Evolutionary conservation across 768 basidiomycete species (phyloP).

Genomic region (Calocybe gangraenosa): DNA sequence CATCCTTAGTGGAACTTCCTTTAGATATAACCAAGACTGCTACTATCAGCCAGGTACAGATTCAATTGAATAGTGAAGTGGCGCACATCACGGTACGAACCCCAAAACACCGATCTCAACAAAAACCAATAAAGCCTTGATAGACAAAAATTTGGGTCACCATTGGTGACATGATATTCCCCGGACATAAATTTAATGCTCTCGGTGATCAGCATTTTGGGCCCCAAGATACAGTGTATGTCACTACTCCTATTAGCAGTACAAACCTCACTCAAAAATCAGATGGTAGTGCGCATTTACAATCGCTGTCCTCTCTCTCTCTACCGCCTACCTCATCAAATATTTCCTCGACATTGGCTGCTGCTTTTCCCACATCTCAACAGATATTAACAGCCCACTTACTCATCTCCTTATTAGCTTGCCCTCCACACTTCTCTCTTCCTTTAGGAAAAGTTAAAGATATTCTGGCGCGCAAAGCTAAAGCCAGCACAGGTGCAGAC

Average conservation of each 20-base stretch:
- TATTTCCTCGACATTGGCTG: slow-evolving; percentile 39
- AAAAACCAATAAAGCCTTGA: background rate
- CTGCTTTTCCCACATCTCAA: slow-evolving; percentile 49
- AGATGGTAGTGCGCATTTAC: slow-evolving; percentile 48
- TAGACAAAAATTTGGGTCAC: slow-evolving; percentile 70
- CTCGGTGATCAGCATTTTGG: slow-evolving; percentile 37
- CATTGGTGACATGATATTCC: slow-evolving; percentile 60
- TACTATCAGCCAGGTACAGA: slow-evolving; percentile 22
- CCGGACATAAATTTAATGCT: slow-evolving; percentile 40
- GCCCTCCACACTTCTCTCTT: slow-evolving; percentile 51
- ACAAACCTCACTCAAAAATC: background rate
- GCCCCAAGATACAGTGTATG: slow-evolving; percentile 63
- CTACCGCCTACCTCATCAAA: slow-evolving; percentile 55
- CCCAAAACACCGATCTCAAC: background rate
- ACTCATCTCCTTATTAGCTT: slow-evolving; percentile 52
- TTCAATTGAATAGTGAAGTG: slow-evolving; percentile 57
- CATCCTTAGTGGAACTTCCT: no score
- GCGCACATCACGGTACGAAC: slow-evolving; percentile 59
- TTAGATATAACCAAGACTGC: background rate
- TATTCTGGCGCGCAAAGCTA: slow-evolving; percentile 41
- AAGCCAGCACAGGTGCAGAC: slow-evolving; percentile 25
- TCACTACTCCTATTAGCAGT: slow-evolving; percentile 9
- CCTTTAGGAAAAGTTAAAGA: slow-evolving; percentile 62
- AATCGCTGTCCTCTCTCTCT: slow-evolving; percentile 46
- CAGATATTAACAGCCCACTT: slow-evolving; percentile 71